Evolutionary conservation across 2,329 filamentous ascomycete genomes (phyloP).

Genomic region (Colletotrichum lindemuthianum): DNA sequence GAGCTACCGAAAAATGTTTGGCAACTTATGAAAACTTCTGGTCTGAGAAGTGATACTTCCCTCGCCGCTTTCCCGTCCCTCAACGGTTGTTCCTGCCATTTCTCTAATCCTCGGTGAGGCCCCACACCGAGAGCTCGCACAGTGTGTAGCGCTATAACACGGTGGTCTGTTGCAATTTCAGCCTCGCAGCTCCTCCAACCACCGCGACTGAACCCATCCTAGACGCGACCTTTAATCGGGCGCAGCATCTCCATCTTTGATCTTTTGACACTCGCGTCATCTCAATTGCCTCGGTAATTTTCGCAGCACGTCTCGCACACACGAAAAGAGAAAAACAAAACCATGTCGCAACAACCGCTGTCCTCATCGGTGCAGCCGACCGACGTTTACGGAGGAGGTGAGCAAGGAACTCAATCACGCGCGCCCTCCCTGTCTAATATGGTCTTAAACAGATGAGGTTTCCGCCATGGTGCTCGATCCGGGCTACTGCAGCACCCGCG

Average conservation of each 20-base stretch:
- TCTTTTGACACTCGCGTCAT: constrained; percentile 8
- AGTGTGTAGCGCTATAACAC: constrained; percentile 31
- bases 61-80: too few relatives aligned
- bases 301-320: constrained; percentile 11
- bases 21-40: too few relatives aligned
- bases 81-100: too few relatives aligned
- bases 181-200: constrained; percentile 36
- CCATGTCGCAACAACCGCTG: constrained; percentile 67
- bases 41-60: too few relatives aligned
- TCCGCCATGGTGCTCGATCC: constrained; percentile 96
- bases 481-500: constrained; percentile 89
- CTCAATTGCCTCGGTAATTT: constrained; percentile 20
- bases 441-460: constrained; percentile 79
- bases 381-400: constrained; percentile 73
- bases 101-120: constrained; percentile 9
- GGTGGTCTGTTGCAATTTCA: constrained; percentile 33
- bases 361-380: constrained; percentile 67
- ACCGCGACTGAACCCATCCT: constrained; percentile 26
- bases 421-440: constrained; percentile 20
- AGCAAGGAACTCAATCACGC: constrained; percentile 33
- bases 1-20: background rate
- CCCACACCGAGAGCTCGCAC: constrained; percentile 32
- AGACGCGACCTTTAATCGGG: constrained; percentile 30
- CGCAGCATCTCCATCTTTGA: constrained; percentile 30
- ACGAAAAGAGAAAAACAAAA: constrained; percentile 32